Base-by-base conservation (phyloP, 495 filamentous ascomycete genomes). In the Lichenothelia convexa region DNA sequence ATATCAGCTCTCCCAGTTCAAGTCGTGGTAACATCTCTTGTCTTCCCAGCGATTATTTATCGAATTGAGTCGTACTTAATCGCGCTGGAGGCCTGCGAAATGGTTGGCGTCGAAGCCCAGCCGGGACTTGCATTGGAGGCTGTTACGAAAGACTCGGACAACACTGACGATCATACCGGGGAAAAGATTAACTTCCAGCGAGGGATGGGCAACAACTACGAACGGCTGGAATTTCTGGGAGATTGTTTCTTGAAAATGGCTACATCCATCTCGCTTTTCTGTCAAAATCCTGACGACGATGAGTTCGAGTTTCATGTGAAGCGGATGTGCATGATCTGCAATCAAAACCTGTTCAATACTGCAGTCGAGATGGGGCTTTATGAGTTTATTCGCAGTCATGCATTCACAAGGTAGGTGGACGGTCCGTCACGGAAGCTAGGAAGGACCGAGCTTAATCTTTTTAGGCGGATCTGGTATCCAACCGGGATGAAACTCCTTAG, bases 141-240 rank as follows among this genome's bases (percentile, higher is more conserved):
- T 1, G 63, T 94, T 19, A 97, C 89, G 1, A 95, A 97, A 48
- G 85, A 95, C 48, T 85, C 83, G 5, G 82, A 93, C 46, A 92
- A 93, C 45, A 77, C 75, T 2, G 80, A 80, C 22, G 84, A 93
- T 32, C 76, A 85, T 40, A 63, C 63, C 7, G 61, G 59, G 9
- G 67, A 77, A 39, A 70, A 80, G 39, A 57, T 89, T 27, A 80
- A 87, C 43, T 63, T 83, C 17, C 80, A 83, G 45, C 59, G 69
- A 40, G 89, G 89, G 19, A 97, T 94, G 89, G 89, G 87, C 8
- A 83, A 76, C 37, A 94, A 95, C 45, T 97, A 97, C 47, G 89
- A 97, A 55, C 71, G 89, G 18, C 71, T 95, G 1, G 89, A 97
- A 40, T 91, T 95, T 44, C 63, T 95, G 11, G 89, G 89, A 0